These are phyloP conservation scores for Nakazawaea laoshanensis DNA, from an alignment of 805 yeast genomes.

Conservation along the genomic window DNA sequence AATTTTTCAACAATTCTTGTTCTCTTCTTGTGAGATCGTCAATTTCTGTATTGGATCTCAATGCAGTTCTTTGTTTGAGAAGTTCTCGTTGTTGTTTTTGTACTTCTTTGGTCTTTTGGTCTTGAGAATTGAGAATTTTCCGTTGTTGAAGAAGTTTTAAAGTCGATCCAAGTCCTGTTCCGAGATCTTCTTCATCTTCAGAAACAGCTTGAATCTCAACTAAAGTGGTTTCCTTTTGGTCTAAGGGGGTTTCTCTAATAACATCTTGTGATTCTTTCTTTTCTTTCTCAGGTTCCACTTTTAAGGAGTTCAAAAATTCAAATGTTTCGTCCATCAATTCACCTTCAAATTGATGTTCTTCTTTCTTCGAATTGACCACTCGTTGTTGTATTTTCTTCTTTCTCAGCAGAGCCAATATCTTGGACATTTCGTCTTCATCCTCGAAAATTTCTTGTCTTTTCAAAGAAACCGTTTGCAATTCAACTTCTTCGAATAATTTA, in stretches of 20 bases:
- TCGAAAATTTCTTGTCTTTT: slow-evolving; percentile 18
- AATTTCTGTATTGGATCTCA: slow-evolving; percentile 11
- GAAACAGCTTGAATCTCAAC: background rate
- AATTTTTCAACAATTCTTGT: slow-evolving; percentile 18
- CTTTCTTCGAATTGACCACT: slow-evolving; percentile 11
- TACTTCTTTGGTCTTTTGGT: slow-evolving; percentile 8
- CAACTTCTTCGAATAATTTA: slow-evolving; percentile 15
- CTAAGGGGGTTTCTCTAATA: slow-evolving; percentile 13
- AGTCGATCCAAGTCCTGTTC: slow-evolving; percentile 27
- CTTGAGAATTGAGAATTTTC: slow-evolving; percentile 5
- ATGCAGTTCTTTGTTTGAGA: slow-evolving; percentile 12
- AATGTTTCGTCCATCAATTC: slow-evolving; percentile 26
- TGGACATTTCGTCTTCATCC: slow-evolving; percentile 17
- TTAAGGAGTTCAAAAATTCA: slow-evolving; percentile 24
- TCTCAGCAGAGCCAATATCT: slow-evolving; percentile 21
- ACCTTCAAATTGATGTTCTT: slow-evolving; percentile 9
- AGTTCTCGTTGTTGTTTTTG: slow-evolving; percentile 13
- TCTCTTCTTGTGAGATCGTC: slow-evolving; percentile 9
- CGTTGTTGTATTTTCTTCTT: slow-evolving; percentile 19
- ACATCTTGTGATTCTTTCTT: slow-evolving; percentile 20
- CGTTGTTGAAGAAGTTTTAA: slow-evolving; percentile 21
- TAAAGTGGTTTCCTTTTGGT: background rate
- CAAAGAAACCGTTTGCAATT: slow-evolving; percentile 19
- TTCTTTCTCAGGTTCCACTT: slow-evolving; percentile 17
- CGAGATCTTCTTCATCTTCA: slow-evolving; percentile 1